These are phyloP conservation scores for Narthecium ossifragum DNA, from an alignment of 106 monocot species.

Conservation along the genomic window DNA sequence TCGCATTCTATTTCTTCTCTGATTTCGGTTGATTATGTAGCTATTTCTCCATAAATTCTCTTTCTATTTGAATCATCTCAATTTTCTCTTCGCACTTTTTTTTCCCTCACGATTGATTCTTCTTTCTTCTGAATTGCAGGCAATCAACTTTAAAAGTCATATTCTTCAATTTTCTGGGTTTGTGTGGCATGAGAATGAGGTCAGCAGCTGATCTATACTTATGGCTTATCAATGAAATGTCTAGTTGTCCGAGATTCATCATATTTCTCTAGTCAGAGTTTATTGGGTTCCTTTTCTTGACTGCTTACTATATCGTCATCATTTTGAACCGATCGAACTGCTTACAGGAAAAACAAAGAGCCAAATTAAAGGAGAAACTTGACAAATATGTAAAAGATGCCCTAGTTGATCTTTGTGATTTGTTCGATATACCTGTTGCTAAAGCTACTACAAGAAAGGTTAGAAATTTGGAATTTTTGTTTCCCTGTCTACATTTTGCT, in stretches of 20 bases:
- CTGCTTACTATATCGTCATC: too few species aligned
- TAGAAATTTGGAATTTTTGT: not conserved
- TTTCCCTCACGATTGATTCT: constrained; percentile 3
- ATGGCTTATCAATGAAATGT: too few species aligned
- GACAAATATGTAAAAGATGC: constrained; percentile 56
- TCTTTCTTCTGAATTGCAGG: constrained; percentile 36
- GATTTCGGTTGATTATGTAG: too few species aligned
- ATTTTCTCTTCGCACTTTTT: too few species aligned
- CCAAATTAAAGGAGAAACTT: constrained; percentile 61
- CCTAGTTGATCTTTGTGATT: constrained; percentile 59
- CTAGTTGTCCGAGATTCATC: too few species aligned
- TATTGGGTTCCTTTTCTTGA: too few species aligned
- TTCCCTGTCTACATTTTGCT: not conserved
- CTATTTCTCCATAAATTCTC: too few species aligned
- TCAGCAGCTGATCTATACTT: constrained; percentile 15
- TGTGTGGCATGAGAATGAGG: constrained; percentile 85
- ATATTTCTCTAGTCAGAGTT: too few species aligned
- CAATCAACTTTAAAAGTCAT: constrained; percentile 51
- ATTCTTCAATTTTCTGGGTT: constrained; percentile 88
- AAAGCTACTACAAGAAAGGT: constrained; percentile 59
- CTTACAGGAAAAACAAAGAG: constrained; percentile 50
- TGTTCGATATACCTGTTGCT: constrained; percentile 60
- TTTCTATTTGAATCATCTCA: too few species aligned
- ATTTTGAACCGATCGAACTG: too few species aligned
- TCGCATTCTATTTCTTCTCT: too few species aligned